phyloP scores from a whole-genome alignment of 192 early-diverging fungal genomes.

The Backusella circina region DNA sequence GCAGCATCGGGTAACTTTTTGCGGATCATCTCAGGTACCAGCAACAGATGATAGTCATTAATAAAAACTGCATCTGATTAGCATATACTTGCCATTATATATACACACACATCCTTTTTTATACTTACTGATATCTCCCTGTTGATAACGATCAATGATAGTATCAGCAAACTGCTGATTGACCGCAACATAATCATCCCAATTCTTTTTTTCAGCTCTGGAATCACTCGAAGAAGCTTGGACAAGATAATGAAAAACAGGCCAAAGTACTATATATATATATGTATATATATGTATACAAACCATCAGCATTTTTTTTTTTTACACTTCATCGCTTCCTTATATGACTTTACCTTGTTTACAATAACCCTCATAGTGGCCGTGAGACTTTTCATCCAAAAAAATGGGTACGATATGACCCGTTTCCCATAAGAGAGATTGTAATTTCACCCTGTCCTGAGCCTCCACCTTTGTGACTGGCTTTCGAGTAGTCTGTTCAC shows the following conservation, averaged over 20 bases:
- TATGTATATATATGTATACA: no score
- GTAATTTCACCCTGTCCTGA: slow-evolving; percentile 57
- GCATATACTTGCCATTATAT: background rate
- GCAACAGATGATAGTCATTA: slow-evolving; percentile 95
- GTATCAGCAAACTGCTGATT: slow-evolving; percentile 79
- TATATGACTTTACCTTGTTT: slow-evolving; percentile 84
- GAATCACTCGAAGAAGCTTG: slow-evolving; percentile 73
- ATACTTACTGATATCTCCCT: slow-evolving; percentile 72
- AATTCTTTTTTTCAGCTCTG: slow-evolving; percentile 62
- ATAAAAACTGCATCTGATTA: slow-evolving; percentile 74
- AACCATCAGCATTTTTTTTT: no score
- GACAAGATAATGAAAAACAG: slow-evolving; percentile 91
- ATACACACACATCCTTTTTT: background rate
- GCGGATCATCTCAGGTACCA: slow-evolving; percentile 88
- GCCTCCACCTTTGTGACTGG: slow-evolving; percentile 46
- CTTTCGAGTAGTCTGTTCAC: slow-evolving; percentile 37
- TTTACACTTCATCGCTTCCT: no score
- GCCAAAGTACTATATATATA: slow-evolving; percentile 80
- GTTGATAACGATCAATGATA: slow-evolving; percentile 66
- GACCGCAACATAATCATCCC: slow-evolving; percentile 79
- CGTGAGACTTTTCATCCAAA: slow-evolving; percentile 72
- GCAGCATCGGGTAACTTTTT: slow-evolving; percentile 75
- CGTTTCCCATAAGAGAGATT: slow-evolving; percentile 52
- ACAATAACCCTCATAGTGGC: slow-evolving; percentile 98
- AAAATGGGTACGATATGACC: slow-evolving; percentile 77